phyloP scores from a whole-genome alignment of 1,284 basidiomycete species.

The Ceratobasidium sp. region DNA sequence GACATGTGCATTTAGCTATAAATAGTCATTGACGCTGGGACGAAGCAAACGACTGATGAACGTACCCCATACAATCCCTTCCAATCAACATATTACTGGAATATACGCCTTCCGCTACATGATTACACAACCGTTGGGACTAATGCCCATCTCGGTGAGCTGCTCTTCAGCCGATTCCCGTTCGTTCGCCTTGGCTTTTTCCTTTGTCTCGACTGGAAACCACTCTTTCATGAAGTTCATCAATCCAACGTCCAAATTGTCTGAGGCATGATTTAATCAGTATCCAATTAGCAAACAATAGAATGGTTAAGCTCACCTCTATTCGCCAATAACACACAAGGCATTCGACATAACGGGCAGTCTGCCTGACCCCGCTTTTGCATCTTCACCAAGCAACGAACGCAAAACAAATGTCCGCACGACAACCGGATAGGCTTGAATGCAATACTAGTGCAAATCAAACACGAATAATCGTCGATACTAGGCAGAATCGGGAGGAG shows the following conservation, averaged over 20 bases:
- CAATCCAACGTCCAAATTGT: slow-evolving; percentile 81
- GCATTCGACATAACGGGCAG: slow-evolving; percentile 87
- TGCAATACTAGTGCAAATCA: slow-evolving; percentile 83
- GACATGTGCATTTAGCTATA: neutral
- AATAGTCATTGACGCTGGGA: neutral
- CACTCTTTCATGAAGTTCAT: slow-evolving; percentile 89
- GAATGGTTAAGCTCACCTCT: slow-evolving; percentile 60
- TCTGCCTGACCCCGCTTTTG: slow-evolving; percentile 81
- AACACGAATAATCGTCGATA: slow-evolving; percentile 78
- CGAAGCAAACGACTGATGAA: too few relatives aligned
- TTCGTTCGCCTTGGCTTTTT: slow-evolving; percentile 81
- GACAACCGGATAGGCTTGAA: slow-evolving; percentile 87
- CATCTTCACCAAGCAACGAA: slow-evolving; percentile 87
- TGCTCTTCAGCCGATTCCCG: slow-evolving; percentile 78
- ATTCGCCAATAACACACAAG: slow-evolving; percentile 77
- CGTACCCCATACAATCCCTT: too few relatives aligned
- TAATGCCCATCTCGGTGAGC: slow-evolving; percentile 63
- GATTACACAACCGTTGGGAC: slow-evolving; percentile 15
- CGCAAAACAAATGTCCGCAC: slow-evolving; percentile 93
- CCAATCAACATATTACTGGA: too few relatives aligned
- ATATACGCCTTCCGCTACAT: neutral
- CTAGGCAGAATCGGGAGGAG: slow-evolving; percentile 84
- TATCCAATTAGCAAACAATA: slow-evolving; percentile 13
- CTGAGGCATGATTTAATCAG: slow-evolving; percentile 51
- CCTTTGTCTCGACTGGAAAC: slow-evolving; percentile 87